Base-by-base conservation (phyloP, 208 protist species). In the Ichthyophonus hoferi region DNA sequence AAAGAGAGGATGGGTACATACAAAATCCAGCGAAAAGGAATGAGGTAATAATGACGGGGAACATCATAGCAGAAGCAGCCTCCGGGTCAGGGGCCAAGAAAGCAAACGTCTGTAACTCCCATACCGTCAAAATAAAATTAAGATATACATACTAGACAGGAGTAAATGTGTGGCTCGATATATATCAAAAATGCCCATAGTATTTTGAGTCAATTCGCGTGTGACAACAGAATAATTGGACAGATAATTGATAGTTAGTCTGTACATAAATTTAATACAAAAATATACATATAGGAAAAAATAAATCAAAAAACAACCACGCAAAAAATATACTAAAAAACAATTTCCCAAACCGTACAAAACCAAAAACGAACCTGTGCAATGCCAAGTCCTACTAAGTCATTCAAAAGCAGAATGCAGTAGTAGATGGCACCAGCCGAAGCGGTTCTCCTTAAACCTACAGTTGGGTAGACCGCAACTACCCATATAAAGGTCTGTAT, bases 361-460 rank as follows among this genome's bases (percentile, higher is more conserved):
- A n/a, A n/a, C n/a, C n/a, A n/a, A n/a, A 39, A 39, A 38, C 77
- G 34, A 35, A 85, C 33, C 14, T 3, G 37, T 2, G 85, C 86
- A 1, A 91, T 87, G 12, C 33, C 90, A 78, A 90, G 38, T 24
- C 86, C 90, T 17, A 34, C 33, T 14, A 87, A 50, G 40, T 14
- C 2, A 1, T 41, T 37, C 1, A 90, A 17, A 31, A 58, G 43
- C 2, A 79, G 12, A 14, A 88, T 86, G 34, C 91, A 79, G 35
- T 35, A n/a, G 39, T 87, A 94, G n/a, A 91, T 79, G 85, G 93
- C 91, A 83, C 93, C 92, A n/a, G 86, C 83, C 24, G 35, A 82
- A 0, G 86, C 92, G 31, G 37, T 37, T 1, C 58, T 83, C 1
- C 87, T 2, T 0, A 94, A 40, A 31, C 88, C 91, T 40, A 92